Evolutionary conservation across 2,329 filamentous ascomycete species (phyloP), one percentile per base, ranked within the genome.

Genomic region (Amylocarpus encephaloides): DNA sequence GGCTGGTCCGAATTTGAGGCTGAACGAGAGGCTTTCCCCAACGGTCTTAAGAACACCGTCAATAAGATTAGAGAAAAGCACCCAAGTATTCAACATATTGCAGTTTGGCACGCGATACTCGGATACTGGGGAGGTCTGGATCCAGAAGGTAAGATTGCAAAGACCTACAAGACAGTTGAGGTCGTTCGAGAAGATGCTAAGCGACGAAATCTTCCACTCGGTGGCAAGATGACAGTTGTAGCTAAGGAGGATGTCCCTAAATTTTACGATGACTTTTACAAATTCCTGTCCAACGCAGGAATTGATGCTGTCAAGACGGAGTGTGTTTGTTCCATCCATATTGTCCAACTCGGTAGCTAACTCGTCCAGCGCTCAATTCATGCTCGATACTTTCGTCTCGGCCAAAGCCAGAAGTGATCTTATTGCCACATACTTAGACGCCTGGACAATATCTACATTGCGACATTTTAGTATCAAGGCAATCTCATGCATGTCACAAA

Each of bases 401-500:
- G 81, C 92, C 6, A 71, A 78, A 13, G 79, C 82, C 61, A 82
- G 92, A n/a, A 78, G 81, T 32, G 74, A 79, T 7, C 78, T 96
- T 33, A 89, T 83, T 42, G 77, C 76, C 6, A 72, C 82, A 2
- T 96, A 95, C 60, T 84, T 93, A 55, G 88, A 95, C 64, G 86
- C 88, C 6, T 97, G 91, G 91, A 83, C 80, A 1, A 78, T 90
- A 48, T 81, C 87, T 1, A 82, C 83, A 7, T 76, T 95, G 7
- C 83, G 84, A 10, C 78, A 94, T 64, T 93, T 98, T 63, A 79
- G 81, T 59, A 80, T 78, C 43, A 85, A 83, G 59, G 80, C 83
- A 5, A 94, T 96, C 45, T 92, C 88, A 2, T 97, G 93, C 80
- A 97, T 97, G 91, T 93, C 90, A 0, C 87, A 93, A 67, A 79